Evolutionary conservation across 148 eudicot genomes (phyloP), one percentile per base, ranked within the genome.

Genomic region (Amaranthus cruentus): DNA sequence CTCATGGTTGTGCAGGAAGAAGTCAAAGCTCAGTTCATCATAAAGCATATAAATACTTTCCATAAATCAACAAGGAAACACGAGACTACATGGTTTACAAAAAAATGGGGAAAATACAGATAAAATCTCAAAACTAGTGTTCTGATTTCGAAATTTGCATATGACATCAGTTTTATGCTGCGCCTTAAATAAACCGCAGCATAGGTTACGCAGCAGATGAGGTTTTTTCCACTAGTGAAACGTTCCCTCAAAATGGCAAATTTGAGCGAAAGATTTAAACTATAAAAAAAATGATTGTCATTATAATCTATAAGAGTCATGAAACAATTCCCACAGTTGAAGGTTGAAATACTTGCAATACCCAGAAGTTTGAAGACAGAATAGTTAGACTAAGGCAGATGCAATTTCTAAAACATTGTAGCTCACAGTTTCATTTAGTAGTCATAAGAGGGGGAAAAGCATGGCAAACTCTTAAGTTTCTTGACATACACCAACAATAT

Each of bases 401-500:
- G 55, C 12, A 42, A n/a, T 65, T 46, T 54, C 54, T 54, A 21
- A 67, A 58, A 48, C 56, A 21, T 46, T 14, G 66, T 12, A 67
- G 55, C 21, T 75, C 38, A 57, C 55, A 47, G 55, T 60, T 47
- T 58, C 47, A 10, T 7, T 47, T 6, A 60, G 56, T 6, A 60
- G 56, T 68, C 59, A 75, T 55, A 67, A 48, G 48, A 66, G 9
- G 42, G 43, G 66, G 50, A 11, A 38, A 53, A 63, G 49, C n/a
- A 9, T 49, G 13, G 38, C 38, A 28, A 28, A 28, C 38, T 28
- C 38, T 42, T 44, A 73, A 21, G 38, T 61, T 44, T n/a, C 76
- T 56, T 55, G 11, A 75, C 68, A 46, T 0, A 47, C 10, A 49
- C 78, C 55, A 67, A 75, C 42, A 58, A 49, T 59, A 21, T 14